Evolutionary conservation across 768 basidiomycete genomes (phyloP).

Genomic region (Trametes villosa): DNA sequence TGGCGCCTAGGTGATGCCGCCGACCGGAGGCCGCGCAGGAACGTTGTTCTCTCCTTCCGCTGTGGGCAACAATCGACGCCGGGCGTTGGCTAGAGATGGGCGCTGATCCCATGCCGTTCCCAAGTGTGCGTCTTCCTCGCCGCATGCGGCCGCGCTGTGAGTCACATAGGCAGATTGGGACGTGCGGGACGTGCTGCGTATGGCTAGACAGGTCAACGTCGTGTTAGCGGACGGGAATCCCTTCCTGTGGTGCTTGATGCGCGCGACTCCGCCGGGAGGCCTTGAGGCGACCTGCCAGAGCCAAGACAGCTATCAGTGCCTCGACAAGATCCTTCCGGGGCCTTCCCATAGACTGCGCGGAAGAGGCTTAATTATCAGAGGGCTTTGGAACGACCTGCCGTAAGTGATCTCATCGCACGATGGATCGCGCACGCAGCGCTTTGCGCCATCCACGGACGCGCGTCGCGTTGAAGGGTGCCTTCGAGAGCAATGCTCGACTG

Average conservation of each 20-base stretch:
- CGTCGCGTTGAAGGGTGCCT: too few relatives aligned
- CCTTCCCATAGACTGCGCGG: not conserved
- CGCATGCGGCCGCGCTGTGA: not conserved
- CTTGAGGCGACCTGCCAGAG: conserved; percentile 4
- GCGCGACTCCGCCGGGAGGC: not conserved
- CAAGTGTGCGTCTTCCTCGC: not conserved
- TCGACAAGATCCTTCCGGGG: conserved; percentile 11
- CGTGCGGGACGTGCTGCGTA: not conserved
- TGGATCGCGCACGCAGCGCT: not conserved
- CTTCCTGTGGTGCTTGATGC: not conserved
- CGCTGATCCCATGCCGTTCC: not conserved
- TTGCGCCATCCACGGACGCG: too few relatives aligned
- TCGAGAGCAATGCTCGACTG: too few relatives aligned
- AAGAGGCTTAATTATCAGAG: not conserved
- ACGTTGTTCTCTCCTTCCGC: too few relatives aligned
- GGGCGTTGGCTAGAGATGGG: conserved; percentile 1
- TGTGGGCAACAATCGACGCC: not conserved
- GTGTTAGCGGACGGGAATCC: not conserved
- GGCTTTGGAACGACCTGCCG: not conserved
- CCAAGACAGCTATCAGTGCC: not conserved
- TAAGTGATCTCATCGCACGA: not conserved
- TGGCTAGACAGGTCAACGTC: not conserved
- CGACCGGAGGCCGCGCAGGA: too few relatives aligned
- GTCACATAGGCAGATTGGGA: not conserved
- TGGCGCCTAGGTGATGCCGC: too few relatives aligned